Conservation (phyloP, 257 asterid genomes). For the Penstemon davidsonii region DNA sequence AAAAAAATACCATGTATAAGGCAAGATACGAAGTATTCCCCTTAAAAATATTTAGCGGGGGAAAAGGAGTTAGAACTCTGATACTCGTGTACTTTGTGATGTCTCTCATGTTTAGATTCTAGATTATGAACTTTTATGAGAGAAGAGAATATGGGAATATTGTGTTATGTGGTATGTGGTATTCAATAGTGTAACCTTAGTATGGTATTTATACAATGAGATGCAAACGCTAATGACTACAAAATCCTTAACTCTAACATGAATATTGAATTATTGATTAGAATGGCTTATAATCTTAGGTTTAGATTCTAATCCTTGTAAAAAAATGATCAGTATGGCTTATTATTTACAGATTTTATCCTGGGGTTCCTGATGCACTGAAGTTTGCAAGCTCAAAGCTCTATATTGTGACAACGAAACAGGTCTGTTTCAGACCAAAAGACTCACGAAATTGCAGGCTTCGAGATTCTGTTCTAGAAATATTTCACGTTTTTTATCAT, state of each 20-base stretch:
- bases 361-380: slow-evolving; percentile 91
- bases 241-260: too few species aligned
- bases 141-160: too few species aligned
- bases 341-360: slow-evolving; percentile 69
- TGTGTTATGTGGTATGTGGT: too few species aligned
- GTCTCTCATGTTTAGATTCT: not conserved
- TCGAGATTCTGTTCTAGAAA: not conserved
- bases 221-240: too few species aligned
- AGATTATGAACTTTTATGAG: not conserved
- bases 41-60: not conserved
- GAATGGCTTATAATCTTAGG: not conserved
- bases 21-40: not conserved
- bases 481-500: not conserved
- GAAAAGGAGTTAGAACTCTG: not conserved
- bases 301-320: not conserved
- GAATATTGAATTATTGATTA: not conserved
- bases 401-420: slow-evolving; percentile 89
- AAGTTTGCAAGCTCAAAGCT: slow-evolving; percentile 90
- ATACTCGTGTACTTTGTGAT: not conserved
- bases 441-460: not conserved
- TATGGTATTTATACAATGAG: too few species aligned
- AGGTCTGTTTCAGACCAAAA: slow-evolving; percentile 40
- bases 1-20: not conserved
- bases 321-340: slow-evolving; percentile 19
- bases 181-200: too few species aligned